Evolutionary conservation across 495 filamentous ascomycete species (phyloP).

Genomic region (Talaromyces borbonicus): DNA sequence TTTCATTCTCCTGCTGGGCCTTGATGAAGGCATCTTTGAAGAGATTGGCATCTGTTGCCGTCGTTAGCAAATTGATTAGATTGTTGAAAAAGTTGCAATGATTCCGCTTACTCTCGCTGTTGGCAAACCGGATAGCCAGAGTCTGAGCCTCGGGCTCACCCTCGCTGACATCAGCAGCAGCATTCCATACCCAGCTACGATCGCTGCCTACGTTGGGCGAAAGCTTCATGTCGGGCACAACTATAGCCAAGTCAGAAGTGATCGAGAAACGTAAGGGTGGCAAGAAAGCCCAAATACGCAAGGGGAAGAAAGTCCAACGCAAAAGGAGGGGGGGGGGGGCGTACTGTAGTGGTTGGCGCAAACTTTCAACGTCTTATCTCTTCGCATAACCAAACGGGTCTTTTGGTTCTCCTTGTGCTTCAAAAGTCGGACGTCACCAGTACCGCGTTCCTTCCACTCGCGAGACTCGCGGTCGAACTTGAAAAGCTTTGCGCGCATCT

Average conservation of each 20-base stretch:
- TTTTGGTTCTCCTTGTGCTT: constrained; percentile 99
- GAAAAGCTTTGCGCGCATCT: constrained; percentile 99
- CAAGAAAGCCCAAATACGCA: no score
- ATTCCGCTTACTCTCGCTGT: constrained; percentile 76
- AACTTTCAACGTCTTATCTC: constrained; percentile 99
- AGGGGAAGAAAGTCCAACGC: no score
- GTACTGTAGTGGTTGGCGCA: constrained; percentile 99
- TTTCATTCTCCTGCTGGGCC: constrained; percentile 94
- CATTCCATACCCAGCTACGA: constrained; percentile 99
- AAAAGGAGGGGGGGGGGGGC: constrained; percentile 15
- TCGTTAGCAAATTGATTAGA: no score
- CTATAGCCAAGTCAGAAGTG: constrained; percentile 29
- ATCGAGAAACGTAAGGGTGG: no score
- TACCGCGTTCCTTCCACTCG: constrained; percentile 99
- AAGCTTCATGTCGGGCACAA: constrained; percentile 98
- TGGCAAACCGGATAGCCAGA: constrained; percentile 94
- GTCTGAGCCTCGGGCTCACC: constrained; percentile 95
- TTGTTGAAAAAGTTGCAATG: no score
- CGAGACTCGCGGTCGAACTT: constrained; percentile 81
- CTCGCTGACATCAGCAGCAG: constrained; percentile 93
- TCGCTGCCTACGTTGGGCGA: constrained; percentile 95
- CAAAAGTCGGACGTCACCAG: constrained; percentile 87
- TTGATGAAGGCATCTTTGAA: constrained; percentile 99
- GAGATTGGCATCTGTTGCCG: constrained; percentile 70
- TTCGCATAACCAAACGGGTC: constrained; percentile 94